A percentile compares a stretch with the other conserved stretches of the same genome.
These are phyloP conservation scores for Pisolithus albus DNA, from an alignment of 768 basidiomycete species.

Conservation along the genomic window DNA sequence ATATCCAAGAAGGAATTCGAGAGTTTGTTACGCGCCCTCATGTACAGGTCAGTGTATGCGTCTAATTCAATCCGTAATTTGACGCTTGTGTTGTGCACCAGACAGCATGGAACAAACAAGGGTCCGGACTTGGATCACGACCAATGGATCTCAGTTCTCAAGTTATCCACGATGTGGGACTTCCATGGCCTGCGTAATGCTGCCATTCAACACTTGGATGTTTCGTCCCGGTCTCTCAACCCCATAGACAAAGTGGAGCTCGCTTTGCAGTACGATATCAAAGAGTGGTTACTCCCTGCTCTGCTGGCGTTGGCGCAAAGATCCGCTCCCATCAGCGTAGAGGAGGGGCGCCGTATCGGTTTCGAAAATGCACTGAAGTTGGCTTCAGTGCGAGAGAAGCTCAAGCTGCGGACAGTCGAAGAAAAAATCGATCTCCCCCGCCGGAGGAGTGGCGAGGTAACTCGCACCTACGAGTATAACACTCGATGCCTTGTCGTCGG, in stretches of 20 bases:
- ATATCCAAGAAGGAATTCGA: slow-evolving; percentile 16
- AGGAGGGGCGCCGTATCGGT: not conserved
- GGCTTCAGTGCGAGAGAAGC: not conserved
- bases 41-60: slow-evolving; percentile 6
- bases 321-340: not conserved
- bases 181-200: not conserved
- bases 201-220: not conserved
- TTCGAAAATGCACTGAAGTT: not conserved
- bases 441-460: too few species aligned
- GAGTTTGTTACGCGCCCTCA: not conserved
- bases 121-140: not conserved
- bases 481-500: not conserved
- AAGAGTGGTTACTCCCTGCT: not conserved
- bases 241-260: not conserved
- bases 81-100: not conserved
- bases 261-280: not conserved
- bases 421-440: not conserved
- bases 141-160: not conserved
- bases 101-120: not conserved
- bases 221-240: not conserved
- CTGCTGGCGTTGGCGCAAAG: not conserved
- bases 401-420: not conserved
- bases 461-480: not conserved
- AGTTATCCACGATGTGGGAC: not conserved
- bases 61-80: not conserved